Percentiles rank a stretch among this genome's conserved stretches.
Conservation (phyloP, 495 filamentous ascomycete species). For the Acidomyces sp. region DNA sequence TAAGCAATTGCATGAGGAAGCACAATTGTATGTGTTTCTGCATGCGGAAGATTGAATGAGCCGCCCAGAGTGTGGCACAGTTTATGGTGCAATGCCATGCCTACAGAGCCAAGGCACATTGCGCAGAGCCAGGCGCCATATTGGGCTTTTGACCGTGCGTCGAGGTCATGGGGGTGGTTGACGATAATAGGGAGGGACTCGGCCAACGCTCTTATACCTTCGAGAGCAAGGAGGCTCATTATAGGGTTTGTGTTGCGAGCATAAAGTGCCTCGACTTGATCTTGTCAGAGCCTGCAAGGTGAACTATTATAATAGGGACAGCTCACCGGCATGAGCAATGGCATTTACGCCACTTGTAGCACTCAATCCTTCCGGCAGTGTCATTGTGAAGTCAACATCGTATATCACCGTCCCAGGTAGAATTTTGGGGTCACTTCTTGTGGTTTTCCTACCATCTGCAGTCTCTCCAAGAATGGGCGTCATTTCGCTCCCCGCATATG, state of each 20-base stretch:
- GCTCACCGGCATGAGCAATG: constrained; percentile 50
- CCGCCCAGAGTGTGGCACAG: constrained; percentile 57
- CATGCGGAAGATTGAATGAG: constrained; percentile 56
- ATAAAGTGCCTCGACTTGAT: constrained; percentile 51
- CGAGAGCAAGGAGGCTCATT: constrained; percentile 21
- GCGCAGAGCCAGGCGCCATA: constrained; percentile 60
- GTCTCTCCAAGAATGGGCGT: constrained; percentile 58
- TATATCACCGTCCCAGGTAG: constrained; percentile 55
- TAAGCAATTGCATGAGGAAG: constrained; percentile 56
- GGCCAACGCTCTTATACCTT: constrained; percentile 20
- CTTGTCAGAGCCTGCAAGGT: not conserved
- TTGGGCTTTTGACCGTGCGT: constrained; percentile 43
- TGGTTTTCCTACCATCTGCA: constrained; percentile 49
- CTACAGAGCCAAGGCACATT: constrained; percentile 42
- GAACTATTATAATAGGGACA: not conserved
- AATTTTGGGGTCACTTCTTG: constrained; percentile 51
- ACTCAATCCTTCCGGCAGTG: constrained; percentile 44
- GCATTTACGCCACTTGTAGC: constrained; percentile 57
- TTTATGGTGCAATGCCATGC: constrained; percentile 61
- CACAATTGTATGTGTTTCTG: constrained; percentile 57
- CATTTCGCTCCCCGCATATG: constrained; percentile 59
- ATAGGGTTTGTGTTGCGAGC: constrained; percentile 38
- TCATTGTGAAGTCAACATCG: constrained; percentile 56
- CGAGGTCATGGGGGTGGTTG: constrained; percentile 34
- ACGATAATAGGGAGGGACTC: constrained; percentile 44